Percentiles rank a stretch among this genome's conserved stretches.
These are phyloP conservation scores for Candida lessepsii DNA, from an alignment of 805 yeast genomes.

Conservation along the genomic window DNA sequence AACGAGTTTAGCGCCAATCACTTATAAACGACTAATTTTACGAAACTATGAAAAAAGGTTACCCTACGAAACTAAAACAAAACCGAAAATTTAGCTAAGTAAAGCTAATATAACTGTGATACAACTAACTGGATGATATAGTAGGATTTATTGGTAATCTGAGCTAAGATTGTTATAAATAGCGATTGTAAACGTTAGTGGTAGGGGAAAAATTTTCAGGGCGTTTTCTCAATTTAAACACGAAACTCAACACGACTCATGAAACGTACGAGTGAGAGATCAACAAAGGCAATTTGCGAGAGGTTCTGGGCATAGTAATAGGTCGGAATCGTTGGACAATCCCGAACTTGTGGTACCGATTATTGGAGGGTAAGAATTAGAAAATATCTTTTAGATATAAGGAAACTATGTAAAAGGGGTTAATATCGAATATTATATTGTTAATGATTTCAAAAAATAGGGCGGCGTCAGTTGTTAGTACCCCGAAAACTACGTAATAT, in stretches of 20 bases:
- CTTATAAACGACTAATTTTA: background rate
- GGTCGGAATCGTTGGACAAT: too few species aligned
- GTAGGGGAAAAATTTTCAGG: slow-evolving; percentile 4
- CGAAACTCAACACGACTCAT: slow-evolving; percentile 7
- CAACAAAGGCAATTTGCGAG: background rate
- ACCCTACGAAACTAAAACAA: slow-evolving; percentile 4
- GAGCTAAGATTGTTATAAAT: background rate
- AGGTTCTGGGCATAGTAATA: too few species aligned
- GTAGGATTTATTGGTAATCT: background rate
- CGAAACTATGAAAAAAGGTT: slow-evolving; percentile 3
- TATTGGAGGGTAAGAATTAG: too few species aligned
- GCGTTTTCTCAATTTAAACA: slow-evolving; percentile 4
- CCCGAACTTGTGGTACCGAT: too few species aligned
- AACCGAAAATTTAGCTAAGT: background rate
- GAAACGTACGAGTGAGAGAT: slow-evolving; percentile 1
- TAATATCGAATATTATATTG: too few species aligned
- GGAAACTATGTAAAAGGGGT: too few species aligned
- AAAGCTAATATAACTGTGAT: background rate
- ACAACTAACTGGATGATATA: background rate
- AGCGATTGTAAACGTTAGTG: slow-evolving; percentile 8
- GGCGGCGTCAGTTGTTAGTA: too few species aligned
- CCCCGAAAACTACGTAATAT: too few species aligned
- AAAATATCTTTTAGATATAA: too few species aligned
- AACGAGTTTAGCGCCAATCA: background rate
- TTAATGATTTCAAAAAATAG: too few species aligned